These are phyloP conservation scores for Quercus robur DNA, from an alignment of 306 rosid genomes.

Conservation along the genomic window DNA sequence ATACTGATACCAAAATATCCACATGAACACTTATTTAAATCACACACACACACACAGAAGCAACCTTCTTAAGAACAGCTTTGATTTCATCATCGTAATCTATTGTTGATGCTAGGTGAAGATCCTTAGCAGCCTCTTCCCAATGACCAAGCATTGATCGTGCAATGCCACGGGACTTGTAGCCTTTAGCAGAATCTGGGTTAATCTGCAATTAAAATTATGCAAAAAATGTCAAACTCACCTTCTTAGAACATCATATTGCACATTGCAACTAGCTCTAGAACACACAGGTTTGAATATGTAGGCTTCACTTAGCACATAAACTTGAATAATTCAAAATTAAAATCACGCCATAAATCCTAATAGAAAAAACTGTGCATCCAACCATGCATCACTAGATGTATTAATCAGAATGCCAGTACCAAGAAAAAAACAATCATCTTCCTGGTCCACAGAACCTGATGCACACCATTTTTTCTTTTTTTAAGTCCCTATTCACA, in stretches of 20 bases:
- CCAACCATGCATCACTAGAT: background rate
- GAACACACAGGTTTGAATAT: background rate
- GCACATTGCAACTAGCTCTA: background rate
- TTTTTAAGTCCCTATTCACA: background rate
- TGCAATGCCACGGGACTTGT: slow-evolving; percentile 88
- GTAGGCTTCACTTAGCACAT: background rate
- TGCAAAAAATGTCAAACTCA: background rate
- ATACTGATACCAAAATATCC: background rate
- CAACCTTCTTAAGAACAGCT: slow-evolving; percentile 83
- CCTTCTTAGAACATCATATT: background rate
- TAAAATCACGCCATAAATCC: background rate
- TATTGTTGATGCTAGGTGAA: slow-evolving; percentile 76
- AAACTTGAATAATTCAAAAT: background rate
- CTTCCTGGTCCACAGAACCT: background rate
- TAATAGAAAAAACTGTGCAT: background rate
- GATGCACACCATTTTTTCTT: background rate
- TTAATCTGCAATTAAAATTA: slow-evolving; percentile 47
- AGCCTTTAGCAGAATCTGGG: slow-evolving; percentile 95
- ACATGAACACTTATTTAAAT: background rate
- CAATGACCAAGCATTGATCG: slow-evolving; percentile 79
- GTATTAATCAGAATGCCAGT: background rate
- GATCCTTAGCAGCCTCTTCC: slow-evolving; percentile 92
- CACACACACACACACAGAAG: slow-evolving; percentile 8
- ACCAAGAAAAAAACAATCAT: background rate
- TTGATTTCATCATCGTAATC: slow-evolving; percentile 85